Percentiles rank a stretch among this genome's conserved stretches.
Conservation (phyloP, 73 alveolate genomes). For the Paramecium sonneborni region DNA sequence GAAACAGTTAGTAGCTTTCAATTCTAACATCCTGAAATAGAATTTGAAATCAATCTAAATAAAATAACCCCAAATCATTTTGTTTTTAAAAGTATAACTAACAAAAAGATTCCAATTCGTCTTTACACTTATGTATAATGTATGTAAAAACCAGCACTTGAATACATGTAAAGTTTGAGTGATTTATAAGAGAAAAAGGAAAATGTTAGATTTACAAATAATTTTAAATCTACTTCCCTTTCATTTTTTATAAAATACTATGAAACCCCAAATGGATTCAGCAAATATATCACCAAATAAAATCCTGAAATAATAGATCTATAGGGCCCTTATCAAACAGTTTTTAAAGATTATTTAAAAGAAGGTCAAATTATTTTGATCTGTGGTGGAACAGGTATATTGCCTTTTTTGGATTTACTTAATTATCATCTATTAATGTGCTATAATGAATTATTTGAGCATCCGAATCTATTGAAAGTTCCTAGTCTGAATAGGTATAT, state of each 20-base stretch:
- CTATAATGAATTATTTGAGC: background rate
- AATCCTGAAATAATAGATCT: background rate
- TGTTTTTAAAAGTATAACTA: background rate
- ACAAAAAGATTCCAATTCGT: background rate
- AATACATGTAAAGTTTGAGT: background rate
- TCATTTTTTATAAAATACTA: background rate
- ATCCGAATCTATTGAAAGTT: background rate
- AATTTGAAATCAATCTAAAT: background rate
- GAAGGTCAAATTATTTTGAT: background rate
- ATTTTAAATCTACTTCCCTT: background rate
- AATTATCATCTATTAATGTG: background rate
- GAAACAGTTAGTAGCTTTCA: background rate
- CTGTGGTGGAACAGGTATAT: conserved; percentile 55
- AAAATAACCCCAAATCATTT: background rate
- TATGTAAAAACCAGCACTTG: background rate
- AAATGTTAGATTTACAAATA: conserved; percentile 2
- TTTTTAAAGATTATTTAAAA: background rate
- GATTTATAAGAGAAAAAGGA: background rate
- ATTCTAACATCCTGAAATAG: background rate
- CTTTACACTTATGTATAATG: conserved; percentile 4
- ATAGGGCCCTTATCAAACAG: background rate
- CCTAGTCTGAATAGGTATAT: background rate
- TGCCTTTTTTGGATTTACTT: conserved; percentile 47
- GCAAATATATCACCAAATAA: background rate
- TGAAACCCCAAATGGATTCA: background rate